phyloP scores from a whole-genome alignment of 2,329 filamentous ascomycete species.

The Monilinia fructicola region DNA sequence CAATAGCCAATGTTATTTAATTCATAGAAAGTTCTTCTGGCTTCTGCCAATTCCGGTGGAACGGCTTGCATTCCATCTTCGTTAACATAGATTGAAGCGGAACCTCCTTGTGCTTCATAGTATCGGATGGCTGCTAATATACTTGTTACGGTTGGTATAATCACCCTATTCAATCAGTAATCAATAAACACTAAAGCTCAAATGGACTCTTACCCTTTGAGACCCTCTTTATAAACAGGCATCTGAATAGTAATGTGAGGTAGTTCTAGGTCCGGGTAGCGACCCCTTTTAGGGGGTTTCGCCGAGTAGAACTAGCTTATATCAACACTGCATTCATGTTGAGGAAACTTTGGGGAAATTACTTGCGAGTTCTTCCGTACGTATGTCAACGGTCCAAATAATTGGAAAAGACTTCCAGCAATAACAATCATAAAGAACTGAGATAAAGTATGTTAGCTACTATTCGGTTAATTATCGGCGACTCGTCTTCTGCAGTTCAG shows the following conservation, averaged over 20 bases:
- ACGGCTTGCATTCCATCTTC: conserved; percentile 65
- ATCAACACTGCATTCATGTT: background rate
- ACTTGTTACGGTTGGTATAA: conserved; percentile 57
- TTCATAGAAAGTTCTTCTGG: conserved; percentile 55
- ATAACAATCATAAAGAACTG: conserved; percentile 29
- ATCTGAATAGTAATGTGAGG: conserved; percentile 50
- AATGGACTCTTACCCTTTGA: conserved; percentile 33
- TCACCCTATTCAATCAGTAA: conserved; percentile 42
- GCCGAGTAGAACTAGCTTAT: conserved; percentile 34
- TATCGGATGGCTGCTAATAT: conserved; percentile 57
- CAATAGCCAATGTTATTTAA: conserved; percentile 58
- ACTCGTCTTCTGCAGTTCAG: background rate
- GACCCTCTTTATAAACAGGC: conserved; percentile 51
- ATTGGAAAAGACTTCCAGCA: conserved; percentile 29
- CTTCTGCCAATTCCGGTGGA: conserved; percentile 33
- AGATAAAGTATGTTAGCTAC: conserved; percentile 36
- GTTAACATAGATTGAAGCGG: conserved; percentile 66
- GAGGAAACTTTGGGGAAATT: no score
- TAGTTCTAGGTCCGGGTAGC: conserved; percentile 27
- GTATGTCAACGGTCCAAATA: conserved; percentile 31
- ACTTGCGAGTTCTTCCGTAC: conserved; percentile 27
- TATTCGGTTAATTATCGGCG: background rate
- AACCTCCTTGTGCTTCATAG: conserved; percentile 60
- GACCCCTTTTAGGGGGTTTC: conserved; percentile 42
- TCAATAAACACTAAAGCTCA: background rate